These are phyloP conservation scores for Rhododendron griersonianum DNA, from an alignment of 148 eudicot species.

Conservation along the genomic window DNA sequence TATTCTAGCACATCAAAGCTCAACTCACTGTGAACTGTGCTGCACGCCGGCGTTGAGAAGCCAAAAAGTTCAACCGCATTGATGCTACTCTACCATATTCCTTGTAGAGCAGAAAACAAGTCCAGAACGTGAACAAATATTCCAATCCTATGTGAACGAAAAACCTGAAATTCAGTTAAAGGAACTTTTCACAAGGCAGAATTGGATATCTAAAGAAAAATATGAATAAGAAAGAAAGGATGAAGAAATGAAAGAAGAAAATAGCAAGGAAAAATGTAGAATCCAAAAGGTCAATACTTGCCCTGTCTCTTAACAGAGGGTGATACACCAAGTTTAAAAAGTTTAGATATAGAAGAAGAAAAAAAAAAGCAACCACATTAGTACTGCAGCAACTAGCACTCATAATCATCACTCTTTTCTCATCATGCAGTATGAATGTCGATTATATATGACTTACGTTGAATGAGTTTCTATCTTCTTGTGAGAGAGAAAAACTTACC, in stretches of 20 bases:
- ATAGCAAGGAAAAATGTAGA: not conserved
- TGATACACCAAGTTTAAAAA: not conserved
- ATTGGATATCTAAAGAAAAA: not conserved
- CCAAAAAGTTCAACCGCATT: conserved; percentile 75
- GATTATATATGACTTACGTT: not conserved
- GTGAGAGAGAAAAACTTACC: conserved; percentile 35
- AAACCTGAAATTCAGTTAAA: conserved; percentile 52
- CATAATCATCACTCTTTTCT: not conserved
- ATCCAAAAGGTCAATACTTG: not conserved
- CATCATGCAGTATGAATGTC: not conserved
- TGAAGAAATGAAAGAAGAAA: not conserved
- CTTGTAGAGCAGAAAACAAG: conserved; percentile 86
- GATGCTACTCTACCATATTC: conserved; percentile 75
- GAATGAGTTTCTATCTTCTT: not conserved
- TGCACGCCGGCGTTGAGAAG: conserved; percentile 67
- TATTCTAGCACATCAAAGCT: not conserved
- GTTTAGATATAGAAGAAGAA: not conserved
- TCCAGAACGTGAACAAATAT: conserved; percentile 92
- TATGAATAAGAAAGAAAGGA: not conserved
- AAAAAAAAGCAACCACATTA: not conserved
- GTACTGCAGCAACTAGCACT: not conserved
- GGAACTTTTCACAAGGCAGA: conserved; percentile 2
- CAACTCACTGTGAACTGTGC: conserved; percentile 87
- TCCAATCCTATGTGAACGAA: conserved; percentile 76
- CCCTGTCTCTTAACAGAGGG: not conserved